These are phyloP conservation scores for Populus euphratica DNA, from an alignment of 345 rosid species.

Conservation along the genomic window DNA sequence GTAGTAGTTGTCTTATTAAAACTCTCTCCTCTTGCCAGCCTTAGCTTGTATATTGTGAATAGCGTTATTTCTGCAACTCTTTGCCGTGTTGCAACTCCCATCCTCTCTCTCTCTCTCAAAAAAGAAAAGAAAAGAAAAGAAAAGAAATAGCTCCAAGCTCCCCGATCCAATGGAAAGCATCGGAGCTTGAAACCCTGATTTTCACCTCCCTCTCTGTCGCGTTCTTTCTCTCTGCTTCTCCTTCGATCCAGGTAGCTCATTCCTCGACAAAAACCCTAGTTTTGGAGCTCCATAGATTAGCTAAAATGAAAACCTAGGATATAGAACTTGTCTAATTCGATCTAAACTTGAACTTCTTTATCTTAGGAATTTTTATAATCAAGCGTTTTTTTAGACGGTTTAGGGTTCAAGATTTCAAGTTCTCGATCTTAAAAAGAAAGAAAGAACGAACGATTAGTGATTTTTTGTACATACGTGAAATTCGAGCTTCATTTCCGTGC, in stretches of 20 bases:
- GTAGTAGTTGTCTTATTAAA: neutral
- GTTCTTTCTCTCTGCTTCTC: neutral
- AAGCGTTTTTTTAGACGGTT: neutral
- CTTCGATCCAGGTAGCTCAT: slow-evolving; percentile 10
- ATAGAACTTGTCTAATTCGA: neutral
- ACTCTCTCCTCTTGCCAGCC: neutral
- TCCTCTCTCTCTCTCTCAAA: neutral
- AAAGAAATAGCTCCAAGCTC: neutral
- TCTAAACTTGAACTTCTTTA: neutral
- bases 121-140: neutral
- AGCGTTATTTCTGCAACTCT: slow-evolving; percentile 8
- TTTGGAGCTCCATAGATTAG: neutral
- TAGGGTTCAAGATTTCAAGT: neutral
- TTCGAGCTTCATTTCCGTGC: neutral
- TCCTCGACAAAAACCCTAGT: slow-evolving; percentile 11
- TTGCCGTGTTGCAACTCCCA: neutral
- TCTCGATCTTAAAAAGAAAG: neutral
- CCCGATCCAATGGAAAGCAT: neutral
- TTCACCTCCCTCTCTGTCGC: neutral
- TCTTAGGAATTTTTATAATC: neutral
- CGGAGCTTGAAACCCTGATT: slow-evolving; percentile 10
- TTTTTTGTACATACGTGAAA: neutral
- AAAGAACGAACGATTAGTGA: neutral
- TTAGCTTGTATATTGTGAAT: neutral
- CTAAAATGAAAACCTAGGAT: slow-evolving; percentile 4